These are phyloP conservation scores for Diddensiella santjacobensis DNA, from an alignment of 805 yeast genomes.

Conservation along the genomic window DNA sequence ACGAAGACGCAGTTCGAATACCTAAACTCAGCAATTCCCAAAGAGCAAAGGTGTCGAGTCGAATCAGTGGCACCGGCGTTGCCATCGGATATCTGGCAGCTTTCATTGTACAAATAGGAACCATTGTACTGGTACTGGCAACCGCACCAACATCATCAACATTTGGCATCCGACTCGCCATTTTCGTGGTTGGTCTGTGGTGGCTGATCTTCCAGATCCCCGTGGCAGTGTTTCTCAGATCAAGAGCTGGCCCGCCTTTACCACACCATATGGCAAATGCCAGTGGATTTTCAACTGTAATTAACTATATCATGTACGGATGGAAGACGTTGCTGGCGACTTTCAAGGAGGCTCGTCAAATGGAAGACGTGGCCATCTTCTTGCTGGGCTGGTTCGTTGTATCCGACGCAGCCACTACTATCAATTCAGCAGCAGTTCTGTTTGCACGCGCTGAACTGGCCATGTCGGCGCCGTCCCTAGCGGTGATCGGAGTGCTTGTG, in stretches of 20 bases:
- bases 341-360: conserved; percentile 52
- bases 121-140: conserved; percentile 49
- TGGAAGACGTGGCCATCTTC: conserved; percentile 64
- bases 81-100: conserved; percentile 71
- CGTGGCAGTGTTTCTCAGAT: conserved; percentile 44
- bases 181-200: conserved; percentile 67
- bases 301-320: conserved; percentile 49
- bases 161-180: conserved; percentile 52
- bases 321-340: conserved; percentile 58
- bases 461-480: conserved; percentile 65
- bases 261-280: conserved; percentile 17
- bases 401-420: conserved; percentile 72
- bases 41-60: conserved; percentile 24
- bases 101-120: conserved; percentile 56
- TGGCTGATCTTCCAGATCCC: conserved; percentile 74
- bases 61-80: conserved; percentile 63
- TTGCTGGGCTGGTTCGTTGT: conserved; percentile 72
- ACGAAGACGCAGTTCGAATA: not conserved
- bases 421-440: conserved; percentile 72
- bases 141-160: conserved; percentile 35
- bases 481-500: conserved; percentile 60
- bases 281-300: conserved; percentile 5
- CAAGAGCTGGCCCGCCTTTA: conserved; percentile 42
- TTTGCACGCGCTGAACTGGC: conserved; percentile 67
- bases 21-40: not conserved